Evolutionary conservation across 2,329 filamentous ascomycete genomes (phyloP).

Genomic region (Penicillium sp.): DNA sequence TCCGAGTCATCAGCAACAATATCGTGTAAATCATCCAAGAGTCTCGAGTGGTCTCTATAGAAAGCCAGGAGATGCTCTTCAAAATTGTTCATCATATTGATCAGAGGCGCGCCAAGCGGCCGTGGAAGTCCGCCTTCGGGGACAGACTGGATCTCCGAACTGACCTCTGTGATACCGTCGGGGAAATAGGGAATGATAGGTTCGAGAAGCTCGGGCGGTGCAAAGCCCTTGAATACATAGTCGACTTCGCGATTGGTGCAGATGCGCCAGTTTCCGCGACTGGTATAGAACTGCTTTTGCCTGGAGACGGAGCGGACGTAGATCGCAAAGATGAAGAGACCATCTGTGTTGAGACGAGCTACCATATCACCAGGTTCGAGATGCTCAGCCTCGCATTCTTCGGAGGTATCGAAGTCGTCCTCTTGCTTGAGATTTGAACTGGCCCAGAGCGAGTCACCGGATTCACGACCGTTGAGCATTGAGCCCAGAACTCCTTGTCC

Average conservation of each 20-base stretch:
- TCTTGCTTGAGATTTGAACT: slow-evolving; percentile 27
- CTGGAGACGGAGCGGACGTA: slow-evolving; percentile 47
- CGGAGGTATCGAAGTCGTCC: slow-evolving; percentile 30
- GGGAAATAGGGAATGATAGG: slow-evolving; percentile 59
- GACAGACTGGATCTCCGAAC: slow-evolving; percentile 36
- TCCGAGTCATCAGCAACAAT: slow-evolving; percentile 43
- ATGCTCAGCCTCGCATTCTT: slow-evolving; percentile 39
- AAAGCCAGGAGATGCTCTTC: slow-evolving; percentile 37
- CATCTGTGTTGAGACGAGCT: slow-evolving; percentile 33
- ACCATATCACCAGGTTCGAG: slow-evolving; percentile 49
- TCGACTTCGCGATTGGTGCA: slow-evolving; percentile 44
- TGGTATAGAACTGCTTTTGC: slow-evolving; percentile 50
- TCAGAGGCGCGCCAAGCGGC: slow-evolving; percentile 39
- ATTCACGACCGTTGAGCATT: slow-evolving; percentile 40
- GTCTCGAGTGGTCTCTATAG: slow-evolving; percentile 36
- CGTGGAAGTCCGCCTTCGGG: slow-evolving; percentile 49
- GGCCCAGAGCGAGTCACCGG: slow-evolving; percentile 32
- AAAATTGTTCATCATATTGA: slow-evolving; percentile 41
- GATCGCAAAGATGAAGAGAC: slow-evolving; percentile 39
- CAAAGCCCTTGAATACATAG: slow-evolving; percentile 56
- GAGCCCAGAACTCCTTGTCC: slow-evolving; percentile 28
- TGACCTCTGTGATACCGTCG: slow-evolving; percentile 28
- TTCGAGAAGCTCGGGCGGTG: slow-evolving; percentile 49
- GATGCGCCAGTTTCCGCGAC: slow-evolving; percentile 49
- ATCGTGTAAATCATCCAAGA: slow-evolving; percentile 44